Base-by-base conservation (phyloP, 805 yeast genomes). In the Limtongia smithiae region DNA sequence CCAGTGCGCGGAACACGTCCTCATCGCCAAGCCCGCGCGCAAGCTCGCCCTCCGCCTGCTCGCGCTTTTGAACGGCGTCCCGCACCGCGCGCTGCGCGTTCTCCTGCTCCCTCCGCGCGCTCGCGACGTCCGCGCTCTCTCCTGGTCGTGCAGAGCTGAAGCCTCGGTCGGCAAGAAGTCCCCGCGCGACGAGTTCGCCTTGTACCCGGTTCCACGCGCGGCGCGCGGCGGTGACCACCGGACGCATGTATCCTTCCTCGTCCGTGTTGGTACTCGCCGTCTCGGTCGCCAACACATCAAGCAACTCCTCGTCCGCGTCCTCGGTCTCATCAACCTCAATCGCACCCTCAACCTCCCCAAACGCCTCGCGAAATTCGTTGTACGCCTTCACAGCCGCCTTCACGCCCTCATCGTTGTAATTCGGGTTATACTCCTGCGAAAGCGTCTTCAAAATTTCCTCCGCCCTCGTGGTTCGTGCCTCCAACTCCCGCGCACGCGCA, bases 371-470 rank as follows among this genome's bases (percentile, higher is more conserved):
- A 39, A 58, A 48, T 27, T 63, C 64, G 36, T 63, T 64, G 62
- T 67, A 66, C 15, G 61, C 69, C 17, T 76, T 70, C 15, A 88
- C 81, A 1, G 90, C 81, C 18, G 72, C 76, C 64, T 87, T 87
- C 17, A 90, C 96, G 0, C 90, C 94, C 6, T 80, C 79, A 67
- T 90, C 96, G 63, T 90, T 88, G 68, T 88, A 79, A 60, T 88
- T 84, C 41, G 85, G 86, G 60, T 88, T 86, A 66, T 85, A 89
- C n/a, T 77, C 76, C 2, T 71, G 62, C 7, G 72, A 65, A 67
- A 90, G 70, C 4, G 67, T 66, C 2, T 67, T 65, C 42, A 87
- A 62, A 15, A 84, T 72, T 2, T 32, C 55, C 31, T 48, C 59
- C 28, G 68, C 51, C 12, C 51, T 46, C 3, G 12, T n/a, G 7